A percentile compares a stretch with the other conserved stretches of the same genome.
Evolutionary conservation across 2,329 filamentous ascomycete species (phyloP).

Genomic region (Trichoderma cornu-damae): DNA sequence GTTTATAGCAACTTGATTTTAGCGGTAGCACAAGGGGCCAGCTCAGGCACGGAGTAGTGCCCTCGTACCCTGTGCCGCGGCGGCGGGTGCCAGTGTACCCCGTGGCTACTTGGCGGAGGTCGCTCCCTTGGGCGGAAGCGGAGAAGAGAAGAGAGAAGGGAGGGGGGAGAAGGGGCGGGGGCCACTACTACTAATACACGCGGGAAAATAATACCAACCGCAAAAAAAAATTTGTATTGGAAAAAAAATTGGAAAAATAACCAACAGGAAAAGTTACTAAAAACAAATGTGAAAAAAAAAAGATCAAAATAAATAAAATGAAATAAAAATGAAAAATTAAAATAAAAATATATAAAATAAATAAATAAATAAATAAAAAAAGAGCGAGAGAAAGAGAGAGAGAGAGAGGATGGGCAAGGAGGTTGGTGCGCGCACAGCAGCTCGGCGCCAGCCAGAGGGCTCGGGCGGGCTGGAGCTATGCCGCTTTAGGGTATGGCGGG

Average conservation of each 20-base stretch:
- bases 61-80: background rate
- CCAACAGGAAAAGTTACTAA: no score
- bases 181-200: conserved; percentile 15
- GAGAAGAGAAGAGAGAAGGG: no score
- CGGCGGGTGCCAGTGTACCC: background rate
- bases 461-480: background rate
- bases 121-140: background rate
- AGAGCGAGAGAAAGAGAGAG: background rate
- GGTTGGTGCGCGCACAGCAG: conserved; percentile 10
- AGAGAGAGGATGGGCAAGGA: background rate
- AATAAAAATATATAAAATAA: no score
- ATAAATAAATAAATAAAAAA: no score
- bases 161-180: no score
- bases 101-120: background rate
- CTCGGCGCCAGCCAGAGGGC: conserved; percentile 5
- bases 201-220: no score
- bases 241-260: no score
- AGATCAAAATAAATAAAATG: background rate
- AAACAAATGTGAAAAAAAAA: no score
- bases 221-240: no score
- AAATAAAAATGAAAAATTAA: conserved; percentile 6
- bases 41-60: conserved; percentile 1
- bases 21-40: background rate
- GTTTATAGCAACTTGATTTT: no score
- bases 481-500: conserved; percentile 3